Evolutionary conservation across 768 basidiomycete species (phyloP), one percentile per base, ranked within the genome.

Genomic region (Aureoboletus auriporus): DNA sequence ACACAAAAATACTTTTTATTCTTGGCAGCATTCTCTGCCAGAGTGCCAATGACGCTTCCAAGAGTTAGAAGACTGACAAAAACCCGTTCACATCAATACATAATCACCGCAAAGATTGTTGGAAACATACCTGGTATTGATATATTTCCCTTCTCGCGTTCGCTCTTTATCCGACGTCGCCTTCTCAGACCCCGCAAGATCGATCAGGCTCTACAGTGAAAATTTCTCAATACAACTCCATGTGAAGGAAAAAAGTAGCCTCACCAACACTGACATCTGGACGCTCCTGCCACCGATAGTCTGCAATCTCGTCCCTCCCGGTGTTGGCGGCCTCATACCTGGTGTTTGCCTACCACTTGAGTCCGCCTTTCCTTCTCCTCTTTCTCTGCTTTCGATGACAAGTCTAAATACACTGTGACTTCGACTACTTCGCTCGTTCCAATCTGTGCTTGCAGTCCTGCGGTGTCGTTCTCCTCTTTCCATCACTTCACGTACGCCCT

Each of bases 171-270:
- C 92, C 1, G 88, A 89, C 0, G 94, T 97, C 0, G 94, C 95
- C 63, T 86, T 92, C 64, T 99, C 96, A 0, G 93, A 95, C 4
- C 96, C 96, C 42, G 96, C 96, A 10, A 99, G 75, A 75, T 99
- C 93, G 50, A 96, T 96, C 41, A 96, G 73, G 64, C 87, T 93
- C 89, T 93, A 55, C 4, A 51, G 8, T 14, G 13, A 28, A 34
- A 8, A 39, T 30, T 39, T 39, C 5, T 59, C 34, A 57, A 46
- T 11, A 13, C 13, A 10, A 14, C 14, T 6, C 27, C 14, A 17
- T 27, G 2, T n/a, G 8, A 8, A 14, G 33, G 14, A 33, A 11
- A 39, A 2, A 2, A 20, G 7, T 7, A 10, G 4, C 27, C 77
- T 48, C 45, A 84, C 89, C 74, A 86, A 66, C 33, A 86, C 88